Evolutionary conservation across 2,329 filamentous ascomycete genomes (phyloP).

Genomic region (Rhytidhysteron rufulum): DNA sequence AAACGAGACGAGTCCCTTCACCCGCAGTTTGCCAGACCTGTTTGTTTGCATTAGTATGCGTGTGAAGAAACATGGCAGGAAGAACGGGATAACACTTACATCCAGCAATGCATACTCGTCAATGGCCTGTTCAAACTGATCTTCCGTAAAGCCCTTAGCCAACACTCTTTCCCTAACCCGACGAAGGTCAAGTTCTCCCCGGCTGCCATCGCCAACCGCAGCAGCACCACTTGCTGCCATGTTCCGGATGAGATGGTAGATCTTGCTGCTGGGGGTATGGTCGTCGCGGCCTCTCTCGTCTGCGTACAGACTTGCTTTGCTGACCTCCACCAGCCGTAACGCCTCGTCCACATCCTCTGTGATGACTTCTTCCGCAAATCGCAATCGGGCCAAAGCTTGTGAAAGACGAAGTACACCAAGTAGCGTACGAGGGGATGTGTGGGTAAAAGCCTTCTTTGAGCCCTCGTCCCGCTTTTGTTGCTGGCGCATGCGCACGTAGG

Average conservation of each 20-base stretch:
- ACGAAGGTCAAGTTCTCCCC: constrained; percentile 77
- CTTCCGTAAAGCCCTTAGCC: constrained; percentile 93
- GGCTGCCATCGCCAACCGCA: constrained; percentile 67
- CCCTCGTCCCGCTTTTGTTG: constrained; percentile 89
- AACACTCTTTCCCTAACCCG: constrained; percentile 88
- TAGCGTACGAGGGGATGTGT: constrained; percentile 90
- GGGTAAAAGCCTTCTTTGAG: constrained; percentile 85
- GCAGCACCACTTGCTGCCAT: constrained; percentile 82
- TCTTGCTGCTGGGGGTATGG: constrained; percentile 79
- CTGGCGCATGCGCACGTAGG: constrained; percentile 91
- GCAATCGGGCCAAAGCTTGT: constrained; percentile 86
- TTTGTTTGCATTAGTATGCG: constrained; percentile 24
- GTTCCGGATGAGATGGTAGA: constrained; percentile 89
- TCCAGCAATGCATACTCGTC: constrained; percentile 86
- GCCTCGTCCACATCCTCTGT: constrained; percentile 96
- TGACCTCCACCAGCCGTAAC: constrained; percentile 83
- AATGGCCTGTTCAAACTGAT: constrained; percentile 82
- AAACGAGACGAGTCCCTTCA: constrained; percentile 51
- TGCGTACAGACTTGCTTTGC: constrained; percentile 82
- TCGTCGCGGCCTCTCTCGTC: constrained; percentile 63
- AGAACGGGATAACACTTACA: constrained; percentile 58
- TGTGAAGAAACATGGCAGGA: not conserved
- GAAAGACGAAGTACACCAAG: constrained; percentile 89
- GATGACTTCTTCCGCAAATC: constrained; percentile 80
- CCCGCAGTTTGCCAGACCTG: constrained; percentile 55